phyloP scores from a whole-genome alignment of 2,329 filamentous ascomycete genomes.

The Bertia moriformis region DNA sequence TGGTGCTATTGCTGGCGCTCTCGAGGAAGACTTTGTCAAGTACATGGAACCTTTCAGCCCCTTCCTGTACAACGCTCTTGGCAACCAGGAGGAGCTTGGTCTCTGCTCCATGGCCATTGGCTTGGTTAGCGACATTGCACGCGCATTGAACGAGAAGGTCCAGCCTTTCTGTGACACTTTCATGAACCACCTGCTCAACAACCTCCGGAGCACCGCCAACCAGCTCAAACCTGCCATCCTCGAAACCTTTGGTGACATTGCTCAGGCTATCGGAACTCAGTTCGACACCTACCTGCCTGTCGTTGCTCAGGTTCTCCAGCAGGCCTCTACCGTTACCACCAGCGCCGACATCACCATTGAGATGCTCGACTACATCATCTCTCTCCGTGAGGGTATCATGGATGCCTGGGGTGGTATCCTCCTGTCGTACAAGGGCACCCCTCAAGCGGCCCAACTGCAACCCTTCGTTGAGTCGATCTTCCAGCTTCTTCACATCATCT shows the following conservation, averaged over 20 bases:
- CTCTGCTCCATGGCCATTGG: constrained; percentile 96
- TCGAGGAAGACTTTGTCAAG: constrained; percentile 85
- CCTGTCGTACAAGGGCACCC: constrained; percentile 74
- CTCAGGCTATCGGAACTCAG: constrained; percentile 76
- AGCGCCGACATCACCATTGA: constrained; percentile 74
- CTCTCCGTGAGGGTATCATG: constrained; percentile 92
- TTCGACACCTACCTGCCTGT: constrained; percentile 90
- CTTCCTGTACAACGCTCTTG: constrained; percentile 84
- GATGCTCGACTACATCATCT: constrained; percentile 93
- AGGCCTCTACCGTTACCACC: constrained; percentile 71
- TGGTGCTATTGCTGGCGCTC: constrained; percentile 75
- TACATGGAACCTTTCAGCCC: constrained; percentile 95
- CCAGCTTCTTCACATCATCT: constrained; percentile 67
- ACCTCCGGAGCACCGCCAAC: constrained; percentile 60
- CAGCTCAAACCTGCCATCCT: constrained; percentile 97
- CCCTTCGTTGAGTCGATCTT: constrained; percentile 78
- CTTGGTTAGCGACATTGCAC: constrained; percentile 87
- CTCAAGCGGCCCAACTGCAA: constrained; percentile 53
- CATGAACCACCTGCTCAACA: constrained; percentile 95
- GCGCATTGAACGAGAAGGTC: constrained; percentile 76
- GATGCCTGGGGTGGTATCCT: constrained; percentile 98
- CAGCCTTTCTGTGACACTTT: constrained; percentile 93
- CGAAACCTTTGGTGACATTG: constrained; percentile 95
- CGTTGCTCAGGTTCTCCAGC: constrained; percentile 84
- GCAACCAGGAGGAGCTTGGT: constrained; percentile 87